A percentile compares a stretch with the other conserved stretches of the same genome.
phyloP scores from a whole-genome alignment of 2,329 filamentous ascomycete genomes.

The Neobulgaria alba region DNA sequence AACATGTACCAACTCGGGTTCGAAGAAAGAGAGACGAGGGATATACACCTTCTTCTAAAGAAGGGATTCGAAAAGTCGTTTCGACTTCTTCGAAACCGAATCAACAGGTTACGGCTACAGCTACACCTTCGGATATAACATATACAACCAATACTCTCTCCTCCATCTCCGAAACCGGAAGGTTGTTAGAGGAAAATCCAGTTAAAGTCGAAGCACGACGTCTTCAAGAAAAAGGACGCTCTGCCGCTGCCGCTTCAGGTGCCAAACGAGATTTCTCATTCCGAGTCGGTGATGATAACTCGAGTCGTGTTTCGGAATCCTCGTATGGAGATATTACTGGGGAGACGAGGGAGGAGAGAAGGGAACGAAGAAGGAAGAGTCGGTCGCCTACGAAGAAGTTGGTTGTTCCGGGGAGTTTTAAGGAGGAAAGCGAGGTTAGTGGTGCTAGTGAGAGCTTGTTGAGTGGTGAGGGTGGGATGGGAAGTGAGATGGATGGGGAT shows the following conservation, averaged over 20 bases:
- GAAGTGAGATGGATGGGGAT: slow-evolving; percentile 20
- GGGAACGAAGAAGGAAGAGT: slow-evolving; percentile 15
- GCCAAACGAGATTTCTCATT: slow-evolving; percentile 28
- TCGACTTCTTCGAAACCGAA: too few relatives aligned
- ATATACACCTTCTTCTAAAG: too few relatives aligned
- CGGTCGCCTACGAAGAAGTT: slow-evolving; percentile 21
- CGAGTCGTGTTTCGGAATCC: slow-evolving; percentile 4
- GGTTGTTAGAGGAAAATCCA: slow-evolving; percentile 29
- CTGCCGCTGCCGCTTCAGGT: too few relatives aligned
- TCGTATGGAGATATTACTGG: slow-evolving; percentile 10
- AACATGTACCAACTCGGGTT: too few relatives aligned
- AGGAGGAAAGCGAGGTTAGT: slow-evolving; percentile 13
- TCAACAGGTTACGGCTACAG: too few relatives aligned
- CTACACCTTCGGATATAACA: too few relatives aligned
- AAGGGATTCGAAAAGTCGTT: slow-evolving; percentile 28
- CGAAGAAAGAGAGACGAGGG: slow-evolving; percentile 22
- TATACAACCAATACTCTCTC: neutral
- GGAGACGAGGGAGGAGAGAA: slow-evolving; percentile 11
- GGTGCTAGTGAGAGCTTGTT: neutral
- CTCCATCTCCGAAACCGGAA: neutral
- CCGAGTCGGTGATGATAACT: slow-evolving; percentile 25
- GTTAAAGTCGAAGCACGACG: slow-evolving; percentile 47
- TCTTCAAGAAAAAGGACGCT: slow-evolving; percentile 45
- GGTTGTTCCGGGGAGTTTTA: slow-evolving; percentile 20
- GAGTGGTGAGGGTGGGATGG: slow-evolving; percentile 11